Evolutionary conservation across 441 rosid genomes (phyloP).

Genomic region (Melianthus villosus): DNA sequence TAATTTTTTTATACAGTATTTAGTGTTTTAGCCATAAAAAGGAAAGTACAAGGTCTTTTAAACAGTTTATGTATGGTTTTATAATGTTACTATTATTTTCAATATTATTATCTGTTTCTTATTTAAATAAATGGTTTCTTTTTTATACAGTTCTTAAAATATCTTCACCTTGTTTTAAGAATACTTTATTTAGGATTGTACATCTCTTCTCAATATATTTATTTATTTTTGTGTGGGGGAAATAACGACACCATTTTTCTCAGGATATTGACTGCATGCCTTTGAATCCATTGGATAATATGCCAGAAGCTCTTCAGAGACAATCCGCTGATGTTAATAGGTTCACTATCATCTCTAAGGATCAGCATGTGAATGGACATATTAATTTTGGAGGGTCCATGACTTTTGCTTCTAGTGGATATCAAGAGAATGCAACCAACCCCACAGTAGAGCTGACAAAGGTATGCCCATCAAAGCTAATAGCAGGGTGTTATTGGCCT

Average conservation of each 20-base stretch:
- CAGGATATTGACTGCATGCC: conserved; percentile 99
- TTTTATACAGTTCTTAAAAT: no score
- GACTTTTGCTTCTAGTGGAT: conserved; percentile 27
- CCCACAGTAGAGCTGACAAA: conserved; percentile 28
- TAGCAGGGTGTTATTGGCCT: no score
- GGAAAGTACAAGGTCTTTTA: no score
- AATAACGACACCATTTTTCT: not conserved
- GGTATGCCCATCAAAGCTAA: conserved; percentile 4
- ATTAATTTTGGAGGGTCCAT: conserved; percentile 26
- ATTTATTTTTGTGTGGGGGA: not conserved
- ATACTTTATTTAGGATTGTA: no score
- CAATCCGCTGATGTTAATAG: conserved; percentile 25
- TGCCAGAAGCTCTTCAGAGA: conserved; percentile 81
- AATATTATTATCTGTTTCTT: not conserved
- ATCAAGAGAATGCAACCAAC: conserved; percentile 20
- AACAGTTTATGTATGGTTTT: no score
- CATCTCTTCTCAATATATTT: no score
- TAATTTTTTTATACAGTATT: no score
- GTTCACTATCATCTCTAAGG: conserved; percentile 27
- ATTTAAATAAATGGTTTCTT: not conserved
- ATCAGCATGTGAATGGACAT: conserved; percentile 30
- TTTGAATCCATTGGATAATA: conserved; percentile 56
- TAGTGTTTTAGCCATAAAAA: no score
- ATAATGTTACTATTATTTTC: no score
- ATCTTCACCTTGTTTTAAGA: no score